Percentiles rank a stretch among this genome's conserved stretches.
phyloP scores from a whole-genome alignment of 2,329 filamentous ascomycete species.

The Dendryphion nanum region DNA sequence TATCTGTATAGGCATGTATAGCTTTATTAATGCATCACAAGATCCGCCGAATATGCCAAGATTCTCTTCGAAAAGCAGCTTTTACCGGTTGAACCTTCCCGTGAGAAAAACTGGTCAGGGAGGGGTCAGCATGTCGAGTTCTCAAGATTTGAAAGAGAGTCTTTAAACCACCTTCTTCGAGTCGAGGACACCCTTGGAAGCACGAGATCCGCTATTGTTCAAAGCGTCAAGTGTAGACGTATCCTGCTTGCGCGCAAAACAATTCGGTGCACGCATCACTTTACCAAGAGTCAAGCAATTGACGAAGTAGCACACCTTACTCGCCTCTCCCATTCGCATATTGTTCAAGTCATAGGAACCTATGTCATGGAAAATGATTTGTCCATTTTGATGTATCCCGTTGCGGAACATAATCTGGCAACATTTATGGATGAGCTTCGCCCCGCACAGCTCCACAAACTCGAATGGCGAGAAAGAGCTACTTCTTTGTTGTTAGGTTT shows the following conservation, averaged over 20 bases:
- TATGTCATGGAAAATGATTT: constrained; percentile 13
- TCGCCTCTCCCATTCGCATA: constrained; percentile 11
- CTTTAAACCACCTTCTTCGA: constrained; percentile 2
- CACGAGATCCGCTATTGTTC: constrained; percentile 9
- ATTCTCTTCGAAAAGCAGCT: too few species aligned
- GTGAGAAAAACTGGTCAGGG: constrained; percentile 16
- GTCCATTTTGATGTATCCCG: constrained; percentile 16
- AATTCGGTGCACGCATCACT: constrained; percentile 9
- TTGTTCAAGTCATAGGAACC: constrained; percentile 16
- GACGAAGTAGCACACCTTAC: constrained; percentile 15
- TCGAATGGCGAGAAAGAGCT: too few species aligned
- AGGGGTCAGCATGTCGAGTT: constrained; percentile 15
- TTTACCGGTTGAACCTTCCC: too few species aligned
- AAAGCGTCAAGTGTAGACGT: constrained; percentile 14
- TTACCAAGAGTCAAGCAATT: constrained; percentile 11
- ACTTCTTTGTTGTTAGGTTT: too few species aligned
- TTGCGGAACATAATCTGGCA: constrained; percentile 13
- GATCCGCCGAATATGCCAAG: too few species aligned
- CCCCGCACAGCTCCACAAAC: too few species aligned
- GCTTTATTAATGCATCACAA: too few species aligned
- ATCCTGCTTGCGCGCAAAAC: constrained; percentile 16
- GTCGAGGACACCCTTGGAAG: constrained; percentile 8
- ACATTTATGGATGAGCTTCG: constrained; percentile 8
- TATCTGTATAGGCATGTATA: too few species aligned
- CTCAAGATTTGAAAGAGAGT: constrained; percentile 2